Conservation (phyloP, 2,329 filamentous ascomycete species). For the Hypoxylon sp. region DNA sequence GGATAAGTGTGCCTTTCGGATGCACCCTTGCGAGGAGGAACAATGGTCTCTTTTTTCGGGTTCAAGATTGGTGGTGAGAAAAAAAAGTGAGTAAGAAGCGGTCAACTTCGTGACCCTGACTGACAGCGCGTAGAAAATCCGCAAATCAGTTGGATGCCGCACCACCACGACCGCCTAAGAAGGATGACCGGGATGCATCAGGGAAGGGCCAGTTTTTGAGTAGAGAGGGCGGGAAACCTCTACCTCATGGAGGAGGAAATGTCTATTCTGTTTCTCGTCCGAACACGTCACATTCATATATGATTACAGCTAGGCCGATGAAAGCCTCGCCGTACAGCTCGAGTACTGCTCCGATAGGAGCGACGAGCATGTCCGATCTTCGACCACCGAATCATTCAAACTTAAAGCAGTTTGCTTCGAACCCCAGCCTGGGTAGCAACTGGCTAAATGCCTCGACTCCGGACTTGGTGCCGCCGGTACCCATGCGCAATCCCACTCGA, state of each 20-base stretch:
- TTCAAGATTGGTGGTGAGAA: conserved; percentile 67
- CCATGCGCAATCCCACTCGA: conserved; percentile 49
- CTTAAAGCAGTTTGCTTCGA: conserved; percentile 47
- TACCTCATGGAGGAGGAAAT: conserved; percentile 18
- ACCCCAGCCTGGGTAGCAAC: conserved; percentile 50
- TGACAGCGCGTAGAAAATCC: conserved; percentile 51
- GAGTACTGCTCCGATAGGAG: conserved; percentile 54
- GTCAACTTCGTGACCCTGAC: conserved; percentile 15
- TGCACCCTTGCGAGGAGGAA: conserved; percentile 19
- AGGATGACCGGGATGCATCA: conserved; percentile 22
- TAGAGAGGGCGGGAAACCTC: conserved; percentile 27
- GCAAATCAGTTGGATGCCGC: conserved; percentile 48
- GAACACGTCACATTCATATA: conserved; percentile 55
- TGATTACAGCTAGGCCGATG: conserved; percentile 38
- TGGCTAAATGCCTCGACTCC: conserved; percentile 53
- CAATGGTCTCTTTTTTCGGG: conserved; percentile 71
- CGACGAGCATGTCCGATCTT: conserved; percentile 62
- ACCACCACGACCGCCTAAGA: conserved; percentile 42
- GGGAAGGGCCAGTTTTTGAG: conserved; percentile 28
- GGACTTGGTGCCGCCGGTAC: conserved; percentile 52
- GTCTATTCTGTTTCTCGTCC: conserved; percentile 52
- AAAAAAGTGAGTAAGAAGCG: conserved; percentile 63
- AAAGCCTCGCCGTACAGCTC: conserved; percentile 47
- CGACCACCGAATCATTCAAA: conserved; percentile 43
- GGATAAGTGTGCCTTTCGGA: conserved; percentile 15